phyloP scores from a whole-genome alignment of 2,329 filamentous ascomycete genomes.

The Aspergillus cejpii region DNA sequence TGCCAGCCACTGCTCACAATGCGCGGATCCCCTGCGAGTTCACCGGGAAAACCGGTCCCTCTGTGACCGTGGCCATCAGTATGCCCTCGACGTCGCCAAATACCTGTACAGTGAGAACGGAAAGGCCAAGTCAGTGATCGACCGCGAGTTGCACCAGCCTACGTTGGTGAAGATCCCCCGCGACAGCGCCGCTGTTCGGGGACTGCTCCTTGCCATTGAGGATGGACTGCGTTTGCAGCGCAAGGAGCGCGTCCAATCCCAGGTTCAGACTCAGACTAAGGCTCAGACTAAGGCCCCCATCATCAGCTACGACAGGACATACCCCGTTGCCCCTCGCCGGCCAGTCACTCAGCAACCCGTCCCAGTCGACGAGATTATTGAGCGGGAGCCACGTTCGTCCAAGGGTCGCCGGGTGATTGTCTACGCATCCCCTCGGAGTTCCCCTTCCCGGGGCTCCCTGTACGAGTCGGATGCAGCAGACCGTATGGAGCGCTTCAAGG shows the following conservation, averaged over 20 bases:
- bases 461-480: constrained; percentile 32
- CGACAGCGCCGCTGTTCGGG: constrained; percentile 29
- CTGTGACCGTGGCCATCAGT: constrained; percentile 32
- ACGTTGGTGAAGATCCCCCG: constrained; percentile 41
- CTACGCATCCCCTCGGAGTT: constrained; percentile 31
- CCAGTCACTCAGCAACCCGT: constrained; percentile 12
- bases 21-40: constrained; percentile 25
- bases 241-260: constrained; percentile 9
- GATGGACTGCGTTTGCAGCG: constrained; percentile 32
- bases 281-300: constrained; percentile 15
- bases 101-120: constrained; percentile 35
- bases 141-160: constrained; percentile 34
- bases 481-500: constrained; percentile 29
- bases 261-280: neutral
- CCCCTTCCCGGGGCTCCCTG: constrained; percentile 32
- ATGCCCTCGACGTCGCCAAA: constrained; percentile 30
- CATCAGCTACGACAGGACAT: constrained; percentile 32
- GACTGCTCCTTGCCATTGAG: constrained; percentile 40
- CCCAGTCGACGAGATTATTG: constrained; percentile 23
- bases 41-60: constrained; percentile 22
- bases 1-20: constrained; percentile 31
- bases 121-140: constrained; percentile 39
- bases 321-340: constrained; percentile 25
- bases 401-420: constrained; percentile 30
- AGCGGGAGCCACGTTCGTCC: constrained; percentile 21